Evolutionary conservation across 257 asterid species (phyloP).

Genomic region (Jasminum sambac): DNA sequence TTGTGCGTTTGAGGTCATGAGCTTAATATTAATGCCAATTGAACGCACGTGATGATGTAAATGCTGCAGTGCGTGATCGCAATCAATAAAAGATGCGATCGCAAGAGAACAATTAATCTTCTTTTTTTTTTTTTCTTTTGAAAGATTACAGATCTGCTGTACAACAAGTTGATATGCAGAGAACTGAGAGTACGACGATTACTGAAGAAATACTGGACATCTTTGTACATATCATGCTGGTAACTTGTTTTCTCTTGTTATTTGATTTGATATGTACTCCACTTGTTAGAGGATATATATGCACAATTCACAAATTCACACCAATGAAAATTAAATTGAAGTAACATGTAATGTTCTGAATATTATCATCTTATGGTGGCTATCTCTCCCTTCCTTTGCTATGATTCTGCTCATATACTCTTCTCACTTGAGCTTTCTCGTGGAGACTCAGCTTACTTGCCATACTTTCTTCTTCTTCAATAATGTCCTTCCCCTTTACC

Average conservation of each 20-base stretch:
- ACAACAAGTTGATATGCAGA: background rate
- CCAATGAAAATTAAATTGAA: background rate
- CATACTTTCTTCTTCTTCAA: conserved; percentile 21
- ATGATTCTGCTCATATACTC: conserved; percentile 25
- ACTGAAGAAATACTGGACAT: conserved; percentile 21
- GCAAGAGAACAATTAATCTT: too few species aligned
- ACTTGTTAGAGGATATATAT: conserved; percentile 18
- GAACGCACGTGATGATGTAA: too few species aligned
- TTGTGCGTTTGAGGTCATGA: too few species aligned
- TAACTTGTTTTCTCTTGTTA: conserved; percentile 13
- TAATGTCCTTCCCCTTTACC: conserved; percentile 26
- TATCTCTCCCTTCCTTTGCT: conserved; percentile 32
- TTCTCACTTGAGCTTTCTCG: conserved; percentile 32
- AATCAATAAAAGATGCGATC: too few species aligned
- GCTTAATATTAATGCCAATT: too few species aligned
- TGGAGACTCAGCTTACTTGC: conserved; percentile 26
- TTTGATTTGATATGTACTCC: conserved; percentile 12
- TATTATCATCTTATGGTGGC: background rate
- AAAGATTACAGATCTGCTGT: background rate
- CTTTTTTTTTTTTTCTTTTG: background rate
- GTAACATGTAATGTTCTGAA: background rate
- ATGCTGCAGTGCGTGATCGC: too few species aligned
- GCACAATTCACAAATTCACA: conserved; percentile 22
- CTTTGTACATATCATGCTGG: conserved; percentile 20
- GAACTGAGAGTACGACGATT: background rate